A percentile compares a stretch with the other conserved stretches of the same genome.
These are phyloP conservation scores for Wickerhamiella azymoides DNA, from an alignment of 805 yeast genomes.

Conservation along the genomic window DNA sequence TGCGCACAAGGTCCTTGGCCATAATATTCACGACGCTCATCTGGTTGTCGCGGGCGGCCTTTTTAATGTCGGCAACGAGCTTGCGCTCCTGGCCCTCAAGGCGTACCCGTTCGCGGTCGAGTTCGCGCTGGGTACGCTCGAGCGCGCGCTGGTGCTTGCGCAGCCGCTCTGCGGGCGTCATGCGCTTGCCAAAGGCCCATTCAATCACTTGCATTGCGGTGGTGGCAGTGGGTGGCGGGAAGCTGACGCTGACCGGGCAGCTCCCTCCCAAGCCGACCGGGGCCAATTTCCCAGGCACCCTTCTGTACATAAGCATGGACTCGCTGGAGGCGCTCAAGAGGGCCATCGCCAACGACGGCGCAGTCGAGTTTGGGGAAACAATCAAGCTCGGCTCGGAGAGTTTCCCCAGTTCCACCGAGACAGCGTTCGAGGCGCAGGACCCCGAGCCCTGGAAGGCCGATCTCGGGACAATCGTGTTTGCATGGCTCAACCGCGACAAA, in stretches of 20 bases:
- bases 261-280: too few species aligned
- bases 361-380: background rate
- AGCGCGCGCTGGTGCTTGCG: slow-evolving; percentile 91
- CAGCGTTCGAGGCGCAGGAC: slow-evolving; percentile 27
- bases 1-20: slow-evolving; percentile 88
- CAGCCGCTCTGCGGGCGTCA: slow-evolving; percentile 89
- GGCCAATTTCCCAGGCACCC: too few species aligned
- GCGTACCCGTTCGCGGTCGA: slow-evolving; percentile 75
- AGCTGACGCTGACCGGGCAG: too few species aligned
- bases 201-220: slow-evolving; percentile 51
- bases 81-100: slow-evolving; percentile 87
- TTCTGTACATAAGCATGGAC: background rate
- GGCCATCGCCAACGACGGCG: background rate
- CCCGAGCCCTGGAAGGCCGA: slow-evolving; percentile 19
- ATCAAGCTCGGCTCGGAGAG: background rate
- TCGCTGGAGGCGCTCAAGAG: background rate
- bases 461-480: slow-evolving; percentile 51
- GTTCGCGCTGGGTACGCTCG: slow-evolving; percentile 87
- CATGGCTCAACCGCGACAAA: slow-evolving; percentile 64
- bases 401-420: slow-evolving; percentile 23
- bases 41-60: slow-evolving; percentile 83
- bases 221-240: too few species aligned
- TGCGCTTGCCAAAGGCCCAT: slow-evolving; percentile 90
- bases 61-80: slow-evolving; percentile 71
- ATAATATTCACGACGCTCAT: slow-evolving; percentile 81